Conservation (phyloP, 768 basidiomycete species). For the Tremella mesenterica region DNA sequence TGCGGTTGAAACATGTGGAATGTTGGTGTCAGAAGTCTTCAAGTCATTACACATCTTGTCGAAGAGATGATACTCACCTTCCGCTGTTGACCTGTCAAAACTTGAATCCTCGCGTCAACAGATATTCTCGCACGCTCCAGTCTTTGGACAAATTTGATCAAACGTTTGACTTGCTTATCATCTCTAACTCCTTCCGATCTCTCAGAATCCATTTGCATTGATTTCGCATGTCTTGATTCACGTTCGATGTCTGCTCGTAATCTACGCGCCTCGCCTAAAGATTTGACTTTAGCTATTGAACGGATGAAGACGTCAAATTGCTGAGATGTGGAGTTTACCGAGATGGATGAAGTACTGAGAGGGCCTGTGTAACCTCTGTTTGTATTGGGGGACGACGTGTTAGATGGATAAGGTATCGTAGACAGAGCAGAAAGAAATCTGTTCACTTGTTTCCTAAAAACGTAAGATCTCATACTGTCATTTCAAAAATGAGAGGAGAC, state of each 20-base stretch:
- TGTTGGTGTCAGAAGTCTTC: background rate
- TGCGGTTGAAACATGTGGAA: background rate
- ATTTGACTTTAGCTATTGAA: slow-evolving; percentile 71
- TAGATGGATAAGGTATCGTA: slow-evolving; percentile 11
- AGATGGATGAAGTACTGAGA: slow-evolving; percentile 15
- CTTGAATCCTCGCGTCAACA: slow-evolving; percentile 73
- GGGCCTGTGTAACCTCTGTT: background rate
- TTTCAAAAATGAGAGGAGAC: slow-evolving; percentile 13
- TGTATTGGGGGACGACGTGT: slow-evolving; percentile 4
- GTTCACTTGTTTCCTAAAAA: slow-evolving; percentile 38
- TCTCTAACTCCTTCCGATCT: slow-evolving; percentile 55
- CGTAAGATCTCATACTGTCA: background rate
- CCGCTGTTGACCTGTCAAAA: slow-evolving; percentile 55
- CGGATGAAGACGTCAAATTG: slow-evolving; percentile 87
- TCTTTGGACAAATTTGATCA: slow-evolving; percentile 72
- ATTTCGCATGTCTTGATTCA: slow-evolving; percentile 75
- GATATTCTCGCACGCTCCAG: slow-evolving; percentile 80
- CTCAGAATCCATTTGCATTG: slow-evolving; percentile 31
- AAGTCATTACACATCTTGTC: too few relatives aligned
- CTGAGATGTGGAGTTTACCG: slow-evolving; percentile 45
- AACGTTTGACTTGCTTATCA: slow-evolving; percentile 78
- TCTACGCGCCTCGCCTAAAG: slow-evolving; percentile 76
- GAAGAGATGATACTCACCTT: slow-evolving; percentile 4
- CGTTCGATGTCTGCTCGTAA: slow-evolving; percentile 84
- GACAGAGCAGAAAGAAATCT: slow-evolving; percentile 32